Conservation (phyloP, 1,139 yeast species). For the Hyphopichia buzzinii region DNA sequence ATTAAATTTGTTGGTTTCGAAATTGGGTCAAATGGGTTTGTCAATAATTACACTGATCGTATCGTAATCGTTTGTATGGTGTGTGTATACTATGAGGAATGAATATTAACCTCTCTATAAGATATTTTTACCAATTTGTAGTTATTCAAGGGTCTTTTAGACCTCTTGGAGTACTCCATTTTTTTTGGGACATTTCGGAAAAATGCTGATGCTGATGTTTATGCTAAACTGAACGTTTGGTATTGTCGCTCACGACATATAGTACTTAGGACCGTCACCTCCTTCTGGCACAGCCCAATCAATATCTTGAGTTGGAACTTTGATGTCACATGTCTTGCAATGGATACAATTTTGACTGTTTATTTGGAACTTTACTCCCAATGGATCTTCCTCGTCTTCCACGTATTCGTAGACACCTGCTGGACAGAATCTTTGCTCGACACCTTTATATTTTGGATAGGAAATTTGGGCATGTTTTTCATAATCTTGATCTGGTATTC, state of each 20-base stretch:
- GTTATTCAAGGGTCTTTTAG: too few relatives aligned
- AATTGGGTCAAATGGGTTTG: too few relatives aligned
- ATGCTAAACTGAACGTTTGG: too few relatives aligned
- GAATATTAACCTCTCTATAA: background rate
- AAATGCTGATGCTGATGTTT: background rate
- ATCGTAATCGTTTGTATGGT: background rate
- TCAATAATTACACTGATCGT: too few relatives aligned
- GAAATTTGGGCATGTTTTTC: constrained; percentile 63
- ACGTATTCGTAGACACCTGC: constrained; percentile 97
- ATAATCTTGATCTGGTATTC: constrained; percentile 73
- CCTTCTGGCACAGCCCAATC: constrained; percentile 97
- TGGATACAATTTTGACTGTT: constrained; percentile 96
- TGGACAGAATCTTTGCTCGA: constrained; percentile 92
- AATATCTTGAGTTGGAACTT: constrained; percentile 92
- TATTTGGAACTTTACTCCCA: constrained; percentile 83
- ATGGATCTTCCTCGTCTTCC: constrained; percentile 55
- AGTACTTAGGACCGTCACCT: constrained; percentile 96
- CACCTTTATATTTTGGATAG: constrained; percentile 77
- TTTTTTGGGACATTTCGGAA: background rate
- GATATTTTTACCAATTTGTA: background rate
- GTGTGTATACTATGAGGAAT: background rate
- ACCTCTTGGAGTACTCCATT: too few relatives aligned
- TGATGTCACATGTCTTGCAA: constrained; percentile 97
- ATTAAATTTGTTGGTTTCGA: too few relatives aligned
- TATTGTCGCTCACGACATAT: constrained; percentile 56